These are phyloP conservation scores for Dictyostelium purpureum DNA, from an alignment of 78 protist genomes.

Conservation along the genomic window DNA sequence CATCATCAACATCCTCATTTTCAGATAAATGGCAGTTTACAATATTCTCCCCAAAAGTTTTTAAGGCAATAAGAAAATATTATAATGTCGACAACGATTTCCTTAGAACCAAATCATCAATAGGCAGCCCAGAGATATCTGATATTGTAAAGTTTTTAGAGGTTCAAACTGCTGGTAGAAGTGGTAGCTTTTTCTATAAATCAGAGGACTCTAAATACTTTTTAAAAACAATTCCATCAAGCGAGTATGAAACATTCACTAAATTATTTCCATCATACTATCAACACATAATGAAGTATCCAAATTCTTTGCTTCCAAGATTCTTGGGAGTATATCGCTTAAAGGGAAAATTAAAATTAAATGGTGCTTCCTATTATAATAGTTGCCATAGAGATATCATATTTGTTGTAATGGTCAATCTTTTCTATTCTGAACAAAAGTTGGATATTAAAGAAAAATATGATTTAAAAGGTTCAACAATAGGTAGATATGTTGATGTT, in stretches of 20 bases:
- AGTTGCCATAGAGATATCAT: constrained; percentile 30
- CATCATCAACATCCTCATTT: background rate
- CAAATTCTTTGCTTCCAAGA: constrained; percentile 56
- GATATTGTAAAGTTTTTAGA: constrained; percentile 27
- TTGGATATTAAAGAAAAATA: constrained; percentile 52
- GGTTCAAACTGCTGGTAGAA: constrained; percentile 76
- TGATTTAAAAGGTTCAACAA: constrained; percentile 77
- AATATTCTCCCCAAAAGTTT: constrained; percentile 35
- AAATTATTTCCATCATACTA: constrained; percentile 55
- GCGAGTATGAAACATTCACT: constrained; percentile 52
- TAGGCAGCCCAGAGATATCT: background rate
- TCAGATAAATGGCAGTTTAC: constrained; percentile 30
- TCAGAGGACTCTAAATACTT: constrained; percentile 48
- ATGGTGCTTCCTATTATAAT: background rate
- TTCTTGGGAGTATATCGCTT: constrained; percentile 66
- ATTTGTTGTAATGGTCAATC: constrained; percentile 75
- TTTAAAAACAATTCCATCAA: constrained; percentile 72
- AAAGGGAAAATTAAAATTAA: constrained; percentile 58
- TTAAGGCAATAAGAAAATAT: constrained; percentile 23
- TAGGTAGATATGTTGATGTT: constrained; percentile 65
- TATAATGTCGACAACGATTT: background rate
- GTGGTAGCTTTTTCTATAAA: constrained; percentile 81
- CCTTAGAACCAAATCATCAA: background rate
- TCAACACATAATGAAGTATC: constrained; percentile 23
- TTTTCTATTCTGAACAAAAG: constrained; percentile 43